Evolutionary conservation across 495 filamentous ascomycete species (phyloP).

Genomic region (Aspergillus indologenus): DNA sequence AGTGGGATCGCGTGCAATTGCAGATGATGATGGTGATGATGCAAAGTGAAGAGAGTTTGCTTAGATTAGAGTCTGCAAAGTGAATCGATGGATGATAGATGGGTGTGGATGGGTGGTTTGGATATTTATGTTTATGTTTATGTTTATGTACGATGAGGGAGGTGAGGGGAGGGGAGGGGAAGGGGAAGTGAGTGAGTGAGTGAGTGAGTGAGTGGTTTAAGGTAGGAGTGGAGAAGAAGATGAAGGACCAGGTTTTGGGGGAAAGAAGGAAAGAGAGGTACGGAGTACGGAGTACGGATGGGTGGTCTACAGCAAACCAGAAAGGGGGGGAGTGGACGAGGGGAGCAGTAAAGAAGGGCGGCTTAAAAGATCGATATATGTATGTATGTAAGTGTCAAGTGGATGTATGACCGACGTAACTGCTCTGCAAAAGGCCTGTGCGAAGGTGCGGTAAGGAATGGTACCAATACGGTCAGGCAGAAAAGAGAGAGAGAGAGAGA

Average conservation of each 20-base stretch:
- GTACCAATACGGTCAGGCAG: conserved; percentile 29
- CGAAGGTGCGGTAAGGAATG: neutral
- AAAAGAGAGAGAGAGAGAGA: too few relatives aligned
- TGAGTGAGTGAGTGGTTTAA: neutral
- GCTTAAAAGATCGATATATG: conserved; percentile 1
- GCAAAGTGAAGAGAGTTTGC: neutral
- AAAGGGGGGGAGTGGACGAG: neutral
- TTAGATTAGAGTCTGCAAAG: neutral
- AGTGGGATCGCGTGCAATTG: conserved; percentile 34
- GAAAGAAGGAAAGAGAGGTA: conserved; percentile 4
- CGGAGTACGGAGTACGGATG: too few relatives aligned
- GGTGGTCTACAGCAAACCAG: neutral
- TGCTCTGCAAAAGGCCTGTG: neutral
- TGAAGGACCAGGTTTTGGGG: conserved; percentile 1
- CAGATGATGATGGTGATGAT: conserved; percentile 15
- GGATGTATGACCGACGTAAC: conserved; percentile 8
- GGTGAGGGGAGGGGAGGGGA: neutral
- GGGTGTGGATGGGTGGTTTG: neutral
- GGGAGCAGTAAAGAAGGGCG: conserved; percentile 1
- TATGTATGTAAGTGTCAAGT: neutral
- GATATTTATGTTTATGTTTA: conserved; percentile 6
- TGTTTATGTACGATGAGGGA: conserved; percentile 14
- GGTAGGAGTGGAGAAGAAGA: conserved; percentile 5
- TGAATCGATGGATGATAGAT: neutral
- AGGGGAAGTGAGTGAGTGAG: neutral